These are phyloP conservation scores for Echeveria elegans DNA, from an alignment of 164 flowering plant species.

Conservation along the genomic window DNA sequence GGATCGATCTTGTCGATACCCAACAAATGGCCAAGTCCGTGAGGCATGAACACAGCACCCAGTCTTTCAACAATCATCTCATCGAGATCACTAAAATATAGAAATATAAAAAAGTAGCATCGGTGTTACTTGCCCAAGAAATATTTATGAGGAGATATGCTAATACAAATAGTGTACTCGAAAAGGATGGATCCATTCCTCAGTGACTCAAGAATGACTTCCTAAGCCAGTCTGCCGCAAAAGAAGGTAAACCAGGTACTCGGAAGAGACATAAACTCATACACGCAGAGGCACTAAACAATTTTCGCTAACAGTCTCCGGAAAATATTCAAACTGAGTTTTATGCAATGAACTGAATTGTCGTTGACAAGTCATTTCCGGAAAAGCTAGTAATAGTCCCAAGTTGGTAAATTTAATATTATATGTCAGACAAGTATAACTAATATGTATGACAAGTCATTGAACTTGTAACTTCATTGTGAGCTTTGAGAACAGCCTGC, in stretches of 20 bases:
- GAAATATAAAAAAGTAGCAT: slow-evolving; percentile 9
- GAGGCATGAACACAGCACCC: slow-evolving; percentile 96
- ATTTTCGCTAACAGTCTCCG: neutral
- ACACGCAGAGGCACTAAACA: no score
- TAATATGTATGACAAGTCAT: slow-evolving; percentile 48
- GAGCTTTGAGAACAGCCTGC: slow-evolving; percentile 92
- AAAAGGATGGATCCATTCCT: slow-evolving; percentile 41
- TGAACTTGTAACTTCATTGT: slow-evolving; percentile 63
- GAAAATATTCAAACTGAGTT: neutral
- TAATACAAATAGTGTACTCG: slow-evolving; percentile 41
- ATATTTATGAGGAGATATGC: neutral
- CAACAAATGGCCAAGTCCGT: slow-evolving; percentile 88
- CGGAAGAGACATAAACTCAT: neutral
- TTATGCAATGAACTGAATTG: neutral
- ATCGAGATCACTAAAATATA: slow-evolving; percentile 51
- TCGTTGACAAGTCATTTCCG: neutral
- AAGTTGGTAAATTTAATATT: neutral
- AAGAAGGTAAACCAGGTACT: neutral
- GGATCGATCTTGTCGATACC: slow-evolving; percentile 96
- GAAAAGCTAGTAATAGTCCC: no score
- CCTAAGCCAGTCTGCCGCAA: slow-evolving; percentile 83
- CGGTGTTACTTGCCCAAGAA: no score
- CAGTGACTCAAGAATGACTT: slow-evolving; percentile 53
- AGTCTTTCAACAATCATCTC: slow-evolving; percentile 72
- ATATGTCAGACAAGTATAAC: neutral